phyloP scores from a whole-genome alignment of 805 yeast species.

The Candida insectorum region DNA sequence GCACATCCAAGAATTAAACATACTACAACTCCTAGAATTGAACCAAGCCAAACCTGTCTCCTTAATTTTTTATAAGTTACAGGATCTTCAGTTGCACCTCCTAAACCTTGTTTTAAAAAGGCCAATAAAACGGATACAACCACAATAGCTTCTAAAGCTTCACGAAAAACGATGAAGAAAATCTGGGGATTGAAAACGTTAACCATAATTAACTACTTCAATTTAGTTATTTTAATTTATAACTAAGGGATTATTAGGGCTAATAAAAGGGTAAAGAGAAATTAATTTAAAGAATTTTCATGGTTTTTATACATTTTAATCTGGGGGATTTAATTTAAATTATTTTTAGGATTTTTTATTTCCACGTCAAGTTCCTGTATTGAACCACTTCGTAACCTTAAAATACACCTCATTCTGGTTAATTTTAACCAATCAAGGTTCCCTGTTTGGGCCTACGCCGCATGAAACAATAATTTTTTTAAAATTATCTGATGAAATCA shows the following conservation, averaged over 20 bases:
- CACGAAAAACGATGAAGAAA: slow-evolving; percentile 91
- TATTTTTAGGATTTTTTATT: too few species aligned
- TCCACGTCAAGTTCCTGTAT: too few species aligned
- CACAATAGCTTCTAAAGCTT: slow-evolving; percentile 87
- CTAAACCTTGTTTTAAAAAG: slow-evolving; percentile 86
- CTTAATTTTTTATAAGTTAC: slow-evolving; percentile 56
- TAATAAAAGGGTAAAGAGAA: neutral
- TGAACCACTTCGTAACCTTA: too few species aligned
- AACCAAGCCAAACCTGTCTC: slow-evolving; percentile 88
- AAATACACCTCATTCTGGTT: too few species aligned
- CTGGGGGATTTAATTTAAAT: too few species aligned
- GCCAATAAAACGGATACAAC: slow-evolving; percentile 90
- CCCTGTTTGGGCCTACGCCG: too few species aligned
- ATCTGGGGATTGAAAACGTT: slow-evolving; percentile 69
- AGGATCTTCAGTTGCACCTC: slow-evolving; percentile 45
- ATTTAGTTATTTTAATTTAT: too few species aligned
- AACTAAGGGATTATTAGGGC: too few species aligned
- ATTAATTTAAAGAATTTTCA: neutral
- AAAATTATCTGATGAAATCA: too few species aligned
- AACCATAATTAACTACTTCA: neutral
- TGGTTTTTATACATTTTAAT: too few species aligned
- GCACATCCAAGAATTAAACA: slow-evolving; percentile 89
- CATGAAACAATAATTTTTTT: too few species aligned
- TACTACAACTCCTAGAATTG: slow-evolving; percentile 64
- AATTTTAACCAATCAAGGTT: too few species aligned